phyloP scores from a whole-genome alignment of 768 basidiomycete genomes.

The Amanita fuliginea region DNA sequence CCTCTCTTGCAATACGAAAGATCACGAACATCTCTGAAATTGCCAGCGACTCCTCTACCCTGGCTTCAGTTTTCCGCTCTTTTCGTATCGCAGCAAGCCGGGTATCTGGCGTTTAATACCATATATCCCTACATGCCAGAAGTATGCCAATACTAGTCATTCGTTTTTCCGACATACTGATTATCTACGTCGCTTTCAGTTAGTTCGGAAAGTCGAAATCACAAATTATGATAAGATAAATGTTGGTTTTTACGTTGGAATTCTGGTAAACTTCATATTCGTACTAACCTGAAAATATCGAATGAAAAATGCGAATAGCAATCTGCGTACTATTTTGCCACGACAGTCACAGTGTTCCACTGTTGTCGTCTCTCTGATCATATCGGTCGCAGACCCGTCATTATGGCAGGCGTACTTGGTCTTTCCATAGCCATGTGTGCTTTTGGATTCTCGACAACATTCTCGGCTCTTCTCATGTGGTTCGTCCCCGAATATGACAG shows the following conservation, averaged over 20 bases:
- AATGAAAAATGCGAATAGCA: conserved; percentile 29
- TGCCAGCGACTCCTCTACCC: conserved; percentile 34
- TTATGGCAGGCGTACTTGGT: conserved; percentile 54
- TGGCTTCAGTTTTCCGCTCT: conserved; percentile 61
- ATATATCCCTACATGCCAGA: conserved; percentile 74
- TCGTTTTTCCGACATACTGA: too few relatives aligned
- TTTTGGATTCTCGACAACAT: conserved; percentile 63
- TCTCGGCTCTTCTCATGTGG: conserved; percentile 43
- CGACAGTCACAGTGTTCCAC: conserved; percentile 60
- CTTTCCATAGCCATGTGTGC: conserved; percentile 58
- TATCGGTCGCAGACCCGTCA: conserved; percentile 69
- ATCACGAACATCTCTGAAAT: neutral
- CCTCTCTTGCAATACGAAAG: neutral
- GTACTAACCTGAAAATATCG: neutral
- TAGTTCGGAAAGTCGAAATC: conserved; percentile 34
- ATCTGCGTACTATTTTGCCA: conserved; percentile 69
- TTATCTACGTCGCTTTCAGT: neutral
- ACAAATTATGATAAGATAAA: conserved; percentile 54
- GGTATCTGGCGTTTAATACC: conserved; percentile 49
- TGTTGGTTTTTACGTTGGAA: conserved; percentile 68
- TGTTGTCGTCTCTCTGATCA: conserved; percentile 68
- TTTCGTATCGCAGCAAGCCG: conserved; percentile 35
- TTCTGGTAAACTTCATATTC: conserved; percentile 37
- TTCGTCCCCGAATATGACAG: neutral
- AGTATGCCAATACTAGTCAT: too few relatives aligned